These are phyloP conservation scores for Ogataea angusta DNA, from an alignment of 805 yeast species.

Conservation along the genomic window DNA sequence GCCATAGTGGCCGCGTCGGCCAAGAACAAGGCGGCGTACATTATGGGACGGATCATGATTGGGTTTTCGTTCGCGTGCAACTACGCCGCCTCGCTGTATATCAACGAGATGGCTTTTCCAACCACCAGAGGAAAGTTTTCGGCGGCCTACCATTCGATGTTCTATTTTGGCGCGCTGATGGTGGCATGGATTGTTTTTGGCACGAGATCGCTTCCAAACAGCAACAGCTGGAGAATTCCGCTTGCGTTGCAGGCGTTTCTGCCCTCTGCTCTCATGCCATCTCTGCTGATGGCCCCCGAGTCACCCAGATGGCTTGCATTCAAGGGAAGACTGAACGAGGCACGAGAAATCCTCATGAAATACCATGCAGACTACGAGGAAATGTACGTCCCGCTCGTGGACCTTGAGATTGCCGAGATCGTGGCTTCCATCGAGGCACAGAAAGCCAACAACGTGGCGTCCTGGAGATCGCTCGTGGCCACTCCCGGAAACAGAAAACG, in stretches of 20 bases:
- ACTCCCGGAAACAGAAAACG: conserved; percentile 38
- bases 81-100: conserved; percentile 14
- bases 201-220: conserved; percentile 28
- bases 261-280: conserved; percentile 33
- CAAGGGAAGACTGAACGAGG: conserved; percentile 33
- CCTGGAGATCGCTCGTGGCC: conserved; percentile 33
- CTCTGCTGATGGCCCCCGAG: conserved; percentile 36
- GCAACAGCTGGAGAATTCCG: conserved; percentile 39
- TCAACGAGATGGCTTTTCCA: conserved; percentile 37
- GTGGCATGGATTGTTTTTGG: conserved; percentile 45
- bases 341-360: conserved; percentile 31
- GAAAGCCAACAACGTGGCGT: conserved; percentile 29
- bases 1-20: conserved; percentile 17
- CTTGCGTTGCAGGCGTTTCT: conserved; percentile 38
- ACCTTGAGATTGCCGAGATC: conserved; percentile 36
- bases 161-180: conserved; percentile 40
- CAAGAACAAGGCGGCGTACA: conserved; percentile 13
- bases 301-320: conserved; percentile 36
- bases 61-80: conserved; percentile 18
- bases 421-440: conserved; percentile 35
- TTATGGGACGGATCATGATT: conserved; percentile 16
- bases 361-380: conserved; percentile 22
- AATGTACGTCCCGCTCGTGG: conserved; percentile 31
- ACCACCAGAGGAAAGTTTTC: conserved; percentile 30
- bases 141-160: conserved; percentile 38